Percentiles rank a stretch among this genome's conserved stretches.
Conservation (phyloP, 2,329 filamentous ascomycete species). For the Beauveria bassiana region DNA sequence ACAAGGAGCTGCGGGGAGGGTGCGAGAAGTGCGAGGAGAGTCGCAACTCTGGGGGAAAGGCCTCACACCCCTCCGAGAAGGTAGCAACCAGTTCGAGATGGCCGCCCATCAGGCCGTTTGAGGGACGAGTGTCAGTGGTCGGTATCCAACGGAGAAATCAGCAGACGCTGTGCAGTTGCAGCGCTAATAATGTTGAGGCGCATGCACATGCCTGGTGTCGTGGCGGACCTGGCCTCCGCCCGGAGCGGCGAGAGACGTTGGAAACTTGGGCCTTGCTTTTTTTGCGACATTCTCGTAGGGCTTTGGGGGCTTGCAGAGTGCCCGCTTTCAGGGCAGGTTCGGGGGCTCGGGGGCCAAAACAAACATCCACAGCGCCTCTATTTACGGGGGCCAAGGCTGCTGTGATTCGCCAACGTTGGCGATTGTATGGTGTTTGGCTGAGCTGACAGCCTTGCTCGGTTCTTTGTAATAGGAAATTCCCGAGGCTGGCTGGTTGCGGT, state of each 20-base stretch:
- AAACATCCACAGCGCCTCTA: background rate
- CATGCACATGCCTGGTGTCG: background rate
- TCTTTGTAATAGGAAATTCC: background rate
- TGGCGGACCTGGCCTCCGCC: background rate
- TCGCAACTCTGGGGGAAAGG: too few species aligned
- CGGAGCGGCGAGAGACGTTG: too few species aligned
- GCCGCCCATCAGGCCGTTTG: background rate
- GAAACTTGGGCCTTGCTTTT: background rate
- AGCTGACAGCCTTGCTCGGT: background rate
- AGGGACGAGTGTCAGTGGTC: background rate
- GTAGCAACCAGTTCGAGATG: background rate
- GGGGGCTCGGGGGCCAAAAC: background rate
- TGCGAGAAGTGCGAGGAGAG: too few species aligned
- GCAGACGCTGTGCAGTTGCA: background rate
- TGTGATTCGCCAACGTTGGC: background rate
- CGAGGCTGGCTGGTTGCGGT: background rate
- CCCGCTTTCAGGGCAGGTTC: background rate
- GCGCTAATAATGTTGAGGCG: background rate
- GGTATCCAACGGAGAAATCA: too few species aligned
- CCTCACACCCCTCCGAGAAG: too few species aligned
- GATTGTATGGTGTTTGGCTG: background rate
- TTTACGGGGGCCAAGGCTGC: background rate
- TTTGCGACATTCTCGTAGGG: background rate
- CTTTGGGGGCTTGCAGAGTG: background rate
- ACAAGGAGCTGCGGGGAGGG: too few species aligned